phyloP scores from a whole-genome alignment of 2,329 filamentous ascomycete species.

The Fusarium circinatum region DNA sequence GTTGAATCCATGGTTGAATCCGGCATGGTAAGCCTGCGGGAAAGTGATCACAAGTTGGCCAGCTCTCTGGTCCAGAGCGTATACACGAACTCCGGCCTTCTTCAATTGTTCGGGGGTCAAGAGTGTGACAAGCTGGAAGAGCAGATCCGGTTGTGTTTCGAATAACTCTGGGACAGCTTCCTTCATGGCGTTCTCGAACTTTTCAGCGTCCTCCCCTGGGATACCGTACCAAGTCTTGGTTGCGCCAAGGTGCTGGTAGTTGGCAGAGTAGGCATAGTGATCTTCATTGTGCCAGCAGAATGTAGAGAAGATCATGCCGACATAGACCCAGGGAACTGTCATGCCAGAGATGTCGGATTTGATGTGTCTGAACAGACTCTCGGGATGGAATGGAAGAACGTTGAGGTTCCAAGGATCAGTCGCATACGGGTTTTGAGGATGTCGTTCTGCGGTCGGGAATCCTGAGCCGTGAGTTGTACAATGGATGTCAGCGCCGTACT shows the following conservation, averaged over 20 bases:
- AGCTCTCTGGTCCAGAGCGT: slow-evolving; percentile 93
- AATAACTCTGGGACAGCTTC: slow-evolving; percentile 96
- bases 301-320: slow-evolving; percentile 99
- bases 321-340: slow-evolving; percentile 99
- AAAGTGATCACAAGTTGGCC: slow-evolving; percentile 98
- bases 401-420: slow-evolving; percentile 97
- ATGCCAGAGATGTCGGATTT: slow-evolving; percentile 98
- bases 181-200: slow-evolving; percentile 94
- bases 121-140: slow-evolving; percentile 97
- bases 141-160: slow-evolving; percentile 92
- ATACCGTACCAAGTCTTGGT: slow-evolving; percentile 99
- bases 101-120: slow-evolving; percentile 92
- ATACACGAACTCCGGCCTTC: slow-evolving; percentile 92
- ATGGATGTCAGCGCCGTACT: slow-evolving; percentile 98
- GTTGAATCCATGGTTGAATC: slow-evolving; percentile 99
- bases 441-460: slow-evolving; percentile 92
- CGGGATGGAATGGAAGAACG: slow-evolving; percentile 86
- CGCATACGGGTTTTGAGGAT: slow-evolving; percentile 87
- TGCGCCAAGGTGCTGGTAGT: slow-evolving; percentile 97
- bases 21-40: slow-evolving; percentile 95
- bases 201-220: slow-evolving; percentile 90
- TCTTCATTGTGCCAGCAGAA: slow-evolving; percentile 99
- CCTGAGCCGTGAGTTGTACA: slow-evolving; percentile 97
- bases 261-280: slow-evolving; percentile 96
- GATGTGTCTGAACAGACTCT: slow-evolving; percentile 95